A percentile compares a stretch with the other conserved stretches of the same genome.
These are phyloP conservation scores for Durotheca rogersii DNA, from an alignment of 495 filamentous ascomycete species.

Conservation along the genomic window DNA sequence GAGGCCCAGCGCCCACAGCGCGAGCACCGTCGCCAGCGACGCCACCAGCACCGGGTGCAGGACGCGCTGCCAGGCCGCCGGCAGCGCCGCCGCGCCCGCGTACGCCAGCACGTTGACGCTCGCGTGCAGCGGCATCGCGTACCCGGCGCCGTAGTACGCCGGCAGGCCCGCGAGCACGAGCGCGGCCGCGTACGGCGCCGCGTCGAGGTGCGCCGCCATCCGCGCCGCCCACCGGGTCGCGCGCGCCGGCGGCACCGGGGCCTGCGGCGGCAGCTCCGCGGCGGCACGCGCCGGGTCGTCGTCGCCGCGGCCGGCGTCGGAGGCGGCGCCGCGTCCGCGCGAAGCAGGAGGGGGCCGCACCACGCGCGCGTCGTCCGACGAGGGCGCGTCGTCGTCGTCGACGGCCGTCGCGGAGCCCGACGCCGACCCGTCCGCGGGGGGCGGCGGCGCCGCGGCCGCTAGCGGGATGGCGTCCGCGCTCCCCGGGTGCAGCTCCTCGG, in stretches of 20 bases:
- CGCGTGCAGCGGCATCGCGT: constrained; percentile 57
- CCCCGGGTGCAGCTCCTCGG: constrained; percentile 49
- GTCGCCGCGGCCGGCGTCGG: constrained; percentile 4
- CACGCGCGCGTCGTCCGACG: constrained; percentile 16
- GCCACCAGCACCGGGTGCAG: constrained; percentile 56
- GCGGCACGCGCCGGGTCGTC: too few species aligned
- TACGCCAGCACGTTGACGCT: constrained; percentile 51
- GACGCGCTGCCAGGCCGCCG: constrained; percentile 41
- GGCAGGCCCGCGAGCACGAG: constrained; percentile 53
- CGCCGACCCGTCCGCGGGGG: too few species aligned
- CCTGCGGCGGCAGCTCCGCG: constrained; percentile 26
- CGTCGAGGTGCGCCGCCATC: constrained; percentile 44
- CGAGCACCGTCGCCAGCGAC: constrained; percentile 46
- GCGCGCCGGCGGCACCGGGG: constrained; percentile 44
- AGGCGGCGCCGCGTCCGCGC: constrained; percentile 16
- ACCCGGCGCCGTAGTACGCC: constrained; percentile 49
- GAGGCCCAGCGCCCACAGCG: constrained; percentile 50
- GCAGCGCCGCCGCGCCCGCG: constrained; percentile 49
- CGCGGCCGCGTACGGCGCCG: constrained; percentile 39
- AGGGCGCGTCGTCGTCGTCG: constrained; percentile 9
- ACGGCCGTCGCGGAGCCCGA: neutral
- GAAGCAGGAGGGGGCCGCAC: too few species aligned
- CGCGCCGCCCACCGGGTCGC: constrained; percentile 47
- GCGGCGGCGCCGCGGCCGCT: constrained; percentile 21
- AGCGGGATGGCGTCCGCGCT: constrained; percentile 46